Evolutionary conservation across 148 eudicot species (phyloP).

Genomic region (Rhododendron kiyosumense): DNA sequence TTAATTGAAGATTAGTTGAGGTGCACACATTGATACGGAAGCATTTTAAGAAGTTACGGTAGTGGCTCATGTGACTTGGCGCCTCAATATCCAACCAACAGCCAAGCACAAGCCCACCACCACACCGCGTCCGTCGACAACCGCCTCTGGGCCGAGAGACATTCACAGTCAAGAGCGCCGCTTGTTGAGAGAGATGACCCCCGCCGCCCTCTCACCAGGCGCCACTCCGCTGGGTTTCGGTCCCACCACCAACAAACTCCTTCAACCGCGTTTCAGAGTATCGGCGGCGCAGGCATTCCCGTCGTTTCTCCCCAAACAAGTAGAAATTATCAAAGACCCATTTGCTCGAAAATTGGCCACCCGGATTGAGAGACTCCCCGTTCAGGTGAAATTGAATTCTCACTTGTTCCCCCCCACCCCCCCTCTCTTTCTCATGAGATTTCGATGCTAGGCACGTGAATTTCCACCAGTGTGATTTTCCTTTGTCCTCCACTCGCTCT

Average conservation of each 20-base stretch:
- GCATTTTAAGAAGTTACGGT: too few species aligned
- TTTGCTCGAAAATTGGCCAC: conserved; percentile 68
- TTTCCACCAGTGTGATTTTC: background rate
- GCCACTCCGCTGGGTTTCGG: background rate
- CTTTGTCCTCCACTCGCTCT: background rate
- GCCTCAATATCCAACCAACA: background rate
- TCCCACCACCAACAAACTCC: background rate
- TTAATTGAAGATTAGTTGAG: too few species aligned
- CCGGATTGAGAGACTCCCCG: conserved; percentile 69
- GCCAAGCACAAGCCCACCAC: background rate
- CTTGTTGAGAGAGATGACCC: background rate
- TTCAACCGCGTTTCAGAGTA: conserved; percentile 17
- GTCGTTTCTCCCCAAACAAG: conserved; percentile 62
- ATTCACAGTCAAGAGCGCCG: background rate
- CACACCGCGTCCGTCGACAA: background rate
- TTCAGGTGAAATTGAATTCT: conserved; percentile 43
- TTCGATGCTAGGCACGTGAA: background rate
- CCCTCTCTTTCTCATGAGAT: background rate
- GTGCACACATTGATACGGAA: too few species aligned
- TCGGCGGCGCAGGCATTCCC: conserved; percentile 45
- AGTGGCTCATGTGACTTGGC: background rate
- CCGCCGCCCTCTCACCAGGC: background rate
- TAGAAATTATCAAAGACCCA: conserved; percentile 57
- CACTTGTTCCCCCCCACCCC: background rate
- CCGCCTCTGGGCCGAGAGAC: too few species aligned